Conservation (phyloP, 1,139 yeast species). For the Taphrina wiesneri region DNA sequence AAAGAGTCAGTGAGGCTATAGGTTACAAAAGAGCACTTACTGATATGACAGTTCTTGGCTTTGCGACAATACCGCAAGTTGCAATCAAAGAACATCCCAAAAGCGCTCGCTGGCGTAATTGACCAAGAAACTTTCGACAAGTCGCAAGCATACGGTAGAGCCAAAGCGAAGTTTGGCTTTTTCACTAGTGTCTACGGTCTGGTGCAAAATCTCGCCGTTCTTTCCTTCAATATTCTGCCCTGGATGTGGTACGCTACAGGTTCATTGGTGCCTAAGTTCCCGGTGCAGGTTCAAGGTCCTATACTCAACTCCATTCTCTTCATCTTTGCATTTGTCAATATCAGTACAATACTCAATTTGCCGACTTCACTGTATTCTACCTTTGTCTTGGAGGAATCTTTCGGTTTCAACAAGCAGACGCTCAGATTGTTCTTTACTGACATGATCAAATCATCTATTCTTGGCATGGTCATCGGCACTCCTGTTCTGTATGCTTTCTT, state of each 20-base stretch:
- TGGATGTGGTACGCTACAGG: constrained; percentile 65
- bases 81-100: constrained; percentile 59
- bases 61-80: constrained; percentile 76
- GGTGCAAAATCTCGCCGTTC: constrained; percentile 58
- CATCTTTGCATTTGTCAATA: constrained; percentile 53
- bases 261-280: constrained; percentile 46
- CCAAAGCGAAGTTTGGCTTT: constrained; percentile 74
- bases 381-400: constrained; percentile 87
- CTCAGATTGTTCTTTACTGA: constrained; percentile 69
- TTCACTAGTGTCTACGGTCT: constrained; percentile 57
- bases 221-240: constrained; percentile 67
- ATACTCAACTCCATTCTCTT: constrained; percentile 71
- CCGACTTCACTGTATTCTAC: constrained; percentile 75
- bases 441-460: constrained; percentile 58
- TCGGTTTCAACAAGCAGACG: constrained; percentile 88
- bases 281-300: constrained; percentile 45
- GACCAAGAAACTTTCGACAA: constrained; percentile 72
- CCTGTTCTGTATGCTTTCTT: constrained; percentile 75
- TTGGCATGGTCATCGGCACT: constrained; percentile 62
- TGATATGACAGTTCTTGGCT: constrained; percentile 53
- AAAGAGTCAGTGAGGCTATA: background rate
- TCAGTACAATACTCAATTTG: constrained; percentile 57
- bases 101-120: constrained; percentile 58
- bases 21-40: background rate
- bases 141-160: constrained; percentile 75